A percentile compares a stretch with the other conserved stretches of the same genome.
Conservation (phyloP, 2,329 filamentous ascomycete species). For the Pestalotiopsis sp. region DNA sequence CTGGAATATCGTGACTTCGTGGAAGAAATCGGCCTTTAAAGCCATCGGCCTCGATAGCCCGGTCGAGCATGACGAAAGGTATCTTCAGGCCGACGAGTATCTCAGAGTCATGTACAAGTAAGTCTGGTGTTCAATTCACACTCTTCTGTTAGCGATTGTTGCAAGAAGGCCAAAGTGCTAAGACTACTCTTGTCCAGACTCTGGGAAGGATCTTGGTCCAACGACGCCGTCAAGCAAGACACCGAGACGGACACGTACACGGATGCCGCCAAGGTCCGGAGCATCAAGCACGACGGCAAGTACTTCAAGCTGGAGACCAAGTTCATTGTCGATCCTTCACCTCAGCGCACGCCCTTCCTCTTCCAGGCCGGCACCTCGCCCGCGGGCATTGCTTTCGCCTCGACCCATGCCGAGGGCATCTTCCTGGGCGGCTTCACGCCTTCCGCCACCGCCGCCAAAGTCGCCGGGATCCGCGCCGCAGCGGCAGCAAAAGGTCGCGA, state of each 20-base stretch:
- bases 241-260: constrained; percentile 57
- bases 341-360: constrained; percentile 58
- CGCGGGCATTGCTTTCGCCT: constrained; percentile 57
- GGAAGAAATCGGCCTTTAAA: constrained; percentile 64
- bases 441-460: constrained; percentile 47
- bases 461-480: constrained; percentile 53
- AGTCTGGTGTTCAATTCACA: too few species aligned
- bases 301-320: constrained; percentile 49
- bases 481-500: constrained; percentile 55
- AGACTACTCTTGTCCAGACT: constrained; percentile 35
- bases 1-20: constrained; percentile 64
- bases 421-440: constrained; percentile 59
- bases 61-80: constrained; percentile 64
- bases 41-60: constrained; percentile 60
- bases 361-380: constrained; percentile 62
- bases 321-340: constrained; percentile 55
- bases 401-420: constrained; percentile 61
- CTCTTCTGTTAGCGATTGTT: neutral
- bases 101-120: constrained; percentile 64
- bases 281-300: constrained; percentile 62
- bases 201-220: constrained; percentile 58
- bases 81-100: constrained; percentile 64
- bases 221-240: constrained; percentile 58
- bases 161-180: neutral
- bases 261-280: constrained; percentile 59